A percentile compares a stretch with the other conserved stretches of the same genome.
Evolutionary conservation across 306 rosid genomes (phyloP).

Genomic region (Citrullus colocynthis): DNA sequence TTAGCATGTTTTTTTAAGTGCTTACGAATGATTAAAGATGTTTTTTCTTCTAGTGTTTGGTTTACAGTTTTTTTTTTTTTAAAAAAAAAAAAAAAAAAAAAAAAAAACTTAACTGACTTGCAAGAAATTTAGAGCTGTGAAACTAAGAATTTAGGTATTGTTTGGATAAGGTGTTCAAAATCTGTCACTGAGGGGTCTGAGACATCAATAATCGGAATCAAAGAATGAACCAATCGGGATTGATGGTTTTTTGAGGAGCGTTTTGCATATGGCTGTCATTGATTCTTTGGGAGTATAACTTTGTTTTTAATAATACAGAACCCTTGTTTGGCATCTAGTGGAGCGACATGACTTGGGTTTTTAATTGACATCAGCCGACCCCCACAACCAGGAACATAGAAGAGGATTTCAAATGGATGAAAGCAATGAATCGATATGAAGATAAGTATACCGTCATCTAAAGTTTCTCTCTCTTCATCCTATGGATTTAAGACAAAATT

Average conservation of each 20-base stretch:
- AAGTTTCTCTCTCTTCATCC: constrained; percentile 34
- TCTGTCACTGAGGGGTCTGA: neutral
- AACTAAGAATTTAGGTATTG: neutral
- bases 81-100: too few species aligned
- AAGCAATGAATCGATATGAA: neutral
- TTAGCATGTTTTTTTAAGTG: neutral
- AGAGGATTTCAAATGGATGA: neutral
- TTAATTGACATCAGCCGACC: neutral
- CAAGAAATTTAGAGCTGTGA: neutral
- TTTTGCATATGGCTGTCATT: neutral
- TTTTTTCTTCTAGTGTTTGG: neutral
- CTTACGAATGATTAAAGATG: neutral
- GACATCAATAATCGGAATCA: neutral
- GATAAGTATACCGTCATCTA: neutral
- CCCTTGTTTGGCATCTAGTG: neutral
- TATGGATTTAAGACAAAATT: constrained; percentile 7
- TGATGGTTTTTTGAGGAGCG: neutral
- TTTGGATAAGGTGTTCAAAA: neutral
- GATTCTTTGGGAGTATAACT: neutral
- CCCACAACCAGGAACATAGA: neutral
- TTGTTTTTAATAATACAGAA: neutral
- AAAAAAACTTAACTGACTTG: neutral
- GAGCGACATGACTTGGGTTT: neutral
- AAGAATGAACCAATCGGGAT: neutral
- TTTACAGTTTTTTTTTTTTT: too few species aligned